Evolutionary conservation across 108 stramenopile species (phyloP).

Genomic region (Skeletonema grethae): DNA sequence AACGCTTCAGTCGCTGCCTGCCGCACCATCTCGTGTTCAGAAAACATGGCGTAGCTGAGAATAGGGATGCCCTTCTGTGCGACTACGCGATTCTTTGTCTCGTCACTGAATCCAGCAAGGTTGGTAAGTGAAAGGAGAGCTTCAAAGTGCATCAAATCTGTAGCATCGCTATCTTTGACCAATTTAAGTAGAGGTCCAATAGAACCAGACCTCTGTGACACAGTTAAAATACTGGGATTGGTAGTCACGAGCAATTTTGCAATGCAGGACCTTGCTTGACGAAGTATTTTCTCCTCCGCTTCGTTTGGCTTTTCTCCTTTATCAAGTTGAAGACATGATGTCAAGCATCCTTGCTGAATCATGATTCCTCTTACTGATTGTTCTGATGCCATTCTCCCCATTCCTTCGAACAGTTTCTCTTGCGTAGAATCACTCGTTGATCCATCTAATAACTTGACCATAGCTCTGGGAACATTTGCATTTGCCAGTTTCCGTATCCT

Average conservation of each 20-base stretch:
- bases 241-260: slow-evolving; percentile 96
- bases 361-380: slow-evolving; percentile 81
- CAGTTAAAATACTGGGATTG: slow-evolving; percentile 89
- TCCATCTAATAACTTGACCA: slow-evolving; percentile 84
- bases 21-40: slow-evolving; percentile 93
- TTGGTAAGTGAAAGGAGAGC: slow-evolving; percentile 94
- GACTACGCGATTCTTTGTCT: slow-evolving; percentile 87
- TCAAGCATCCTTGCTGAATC: slow-evolving; percentile 95
- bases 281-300: slow-evolving; percentile 71
- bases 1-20: slow-evolving; percentile 95
- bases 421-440: slow-evolving; percentile 77
- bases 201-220: slow-evolving; percentile 84
- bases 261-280: slow-evolving; percentile 84
- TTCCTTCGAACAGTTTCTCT: slow-evolving; percentile 67
- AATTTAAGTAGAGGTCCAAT: slow-evolving; percentile 90
- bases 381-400: slow-evolving; percentile 88
- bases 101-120: slow-evolving; percentile 83
- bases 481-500: slow-evolving; percentile 79
- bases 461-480: slow-evolving; percentile 82
- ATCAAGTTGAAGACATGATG: slow-evolving; percentile 73
- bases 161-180: slow-evolving; percentile 83
- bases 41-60: slow-evolving; percentile 92
- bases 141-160: slow-evolving; percentile 94
- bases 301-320: slow-evolving; percentile 69
- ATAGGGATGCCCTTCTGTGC: slow-evolving; percentile 81